Conservation (phyloP, 2,329 filamentous ascomycete species). For the Sodiomyces alkalinus region DNA sequence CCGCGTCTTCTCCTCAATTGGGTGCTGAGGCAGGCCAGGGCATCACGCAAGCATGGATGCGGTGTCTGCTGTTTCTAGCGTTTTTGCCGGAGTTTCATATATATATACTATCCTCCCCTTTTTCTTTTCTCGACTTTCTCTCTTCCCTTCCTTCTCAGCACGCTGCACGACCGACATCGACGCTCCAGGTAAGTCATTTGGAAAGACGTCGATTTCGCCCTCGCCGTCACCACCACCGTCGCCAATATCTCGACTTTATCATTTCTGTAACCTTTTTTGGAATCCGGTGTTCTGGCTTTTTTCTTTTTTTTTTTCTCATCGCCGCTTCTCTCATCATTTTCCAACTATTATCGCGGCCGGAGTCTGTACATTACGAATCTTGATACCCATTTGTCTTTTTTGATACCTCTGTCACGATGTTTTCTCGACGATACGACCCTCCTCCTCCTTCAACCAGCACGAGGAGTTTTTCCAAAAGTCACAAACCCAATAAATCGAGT, state of each 20-base stretch:
- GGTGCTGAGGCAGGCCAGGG: slow-evolving; percentile 4
- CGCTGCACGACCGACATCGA: too few species aligned
- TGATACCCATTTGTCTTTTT: too few species aligned
- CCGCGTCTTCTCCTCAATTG: neutral
- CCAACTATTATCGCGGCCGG: neutral
- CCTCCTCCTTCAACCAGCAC: slow-evolving; percentile 15
- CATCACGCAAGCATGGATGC: slow-evolving; percentile 3
- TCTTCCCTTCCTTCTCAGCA: slow-evolving; percentile 2
- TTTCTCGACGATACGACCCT: slow-evolving; percentile 23
- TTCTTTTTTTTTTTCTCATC: slow-evolving; percentile 6
- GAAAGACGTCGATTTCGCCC: slow-evolving; percentile 1
- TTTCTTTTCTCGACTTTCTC: slow-evolving; percentile 5
- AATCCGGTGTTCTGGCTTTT: slow-evolving; percentile 7
- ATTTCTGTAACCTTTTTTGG: neutral
- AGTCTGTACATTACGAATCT: neutral
- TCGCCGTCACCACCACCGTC: too few species aligned
- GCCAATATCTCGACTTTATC: slow-evolving; percentile 1
- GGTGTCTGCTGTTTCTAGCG: too few species aligned
- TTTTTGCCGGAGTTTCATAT: slow-evolving; percentile 5
- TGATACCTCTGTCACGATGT: neutral
- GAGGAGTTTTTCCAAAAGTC: slow-evolving; percentile 38
- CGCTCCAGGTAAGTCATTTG: slow-evolving; percentile 18
- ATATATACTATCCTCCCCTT: slow-evolving; percentile 5
- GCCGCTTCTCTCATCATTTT: slow-evolving; percentile 1
- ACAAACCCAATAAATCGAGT: slow-evolving; percentile 33